Evolutionary conservation across 306 rosid genomes (phyloP).

Genomic region (Cucumis cinereus): DNA sequence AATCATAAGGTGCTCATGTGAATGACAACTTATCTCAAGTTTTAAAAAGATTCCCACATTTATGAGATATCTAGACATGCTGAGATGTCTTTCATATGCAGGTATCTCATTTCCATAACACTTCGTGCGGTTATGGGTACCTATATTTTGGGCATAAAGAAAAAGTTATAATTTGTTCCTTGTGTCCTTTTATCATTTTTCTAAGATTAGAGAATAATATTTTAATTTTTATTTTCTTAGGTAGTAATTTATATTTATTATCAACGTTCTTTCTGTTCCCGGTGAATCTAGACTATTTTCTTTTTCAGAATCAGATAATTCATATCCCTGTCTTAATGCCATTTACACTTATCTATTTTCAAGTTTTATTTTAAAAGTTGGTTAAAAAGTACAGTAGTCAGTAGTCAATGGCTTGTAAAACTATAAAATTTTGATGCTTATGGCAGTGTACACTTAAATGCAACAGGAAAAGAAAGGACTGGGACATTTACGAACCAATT

Average conservation of each 20-base stretch:
- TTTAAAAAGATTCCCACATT: not conserved
- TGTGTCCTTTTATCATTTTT: not conserved
- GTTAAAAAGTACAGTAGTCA: not conserved
- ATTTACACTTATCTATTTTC: not conserved
- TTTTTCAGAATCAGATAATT: not conserved
- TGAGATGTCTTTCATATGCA: not conserved
- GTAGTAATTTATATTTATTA: not conserved
- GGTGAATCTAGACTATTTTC: not conserved
- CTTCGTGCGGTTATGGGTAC: not conserved
- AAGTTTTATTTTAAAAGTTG: not conserved
- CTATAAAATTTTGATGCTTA: not conserved
- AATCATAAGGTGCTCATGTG: not conserved
- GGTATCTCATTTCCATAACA: not conserved
- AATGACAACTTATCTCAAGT: not conserved
- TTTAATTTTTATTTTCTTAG: not conserved
- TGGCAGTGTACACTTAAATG: conserved; percentile 16
- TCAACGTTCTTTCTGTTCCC: not conserved
- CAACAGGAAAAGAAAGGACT: conserved; percentile 92
- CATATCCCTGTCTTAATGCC: not conserved
- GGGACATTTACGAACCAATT: conserved; percentile 85
- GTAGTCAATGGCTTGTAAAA: not conserved
- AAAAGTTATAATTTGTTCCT: not conserved
- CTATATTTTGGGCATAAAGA: not conserved
- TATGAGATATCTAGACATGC: not conserved
- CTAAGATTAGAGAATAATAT: not conserved